Base-by-base conservation (phyloP, 768 basidiomycete species). In the Sarcomyxa edulis region DNA sequence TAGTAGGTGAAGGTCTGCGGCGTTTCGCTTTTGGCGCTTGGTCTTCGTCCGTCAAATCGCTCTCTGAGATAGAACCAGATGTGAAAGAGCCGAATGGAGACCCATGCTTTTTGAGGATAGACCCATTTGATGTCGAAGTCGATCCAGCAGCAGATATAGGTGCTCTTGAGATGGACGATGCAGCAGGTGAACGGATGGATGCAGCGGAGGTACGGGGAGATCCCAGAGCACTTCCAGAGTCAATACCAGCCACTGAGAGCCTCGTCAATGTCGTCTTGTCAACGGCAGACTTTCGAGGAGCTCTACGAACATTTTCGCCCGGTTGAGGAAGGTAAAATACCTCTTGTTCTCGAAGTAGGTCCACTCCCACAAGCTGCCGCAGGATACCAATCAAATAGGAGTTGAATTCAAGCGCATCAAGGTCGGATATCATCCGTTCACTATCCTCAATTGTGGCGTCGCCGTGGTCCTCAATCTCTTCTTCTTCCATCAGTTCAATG, bases 331-430 rank as follows among this genome's bases (percentile, higher is more conserved):
- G 53, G 49, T 82, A 85, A 50, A 67, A 82, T 3, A 84, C 68
- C 45, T 83, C 81, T 28, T 75, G 68, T 44, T 83, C 80, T 9
- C 76, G 72, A 32, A 82, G 56, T 33, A 83, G 62, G 42, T 84
- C 80, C 11, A 78, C 64, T 7, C 81, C 81, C 12, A 82, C 79
- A 23, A 85, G 64, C 35, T 77, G 69, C 25, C 79, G 68, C 29
- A 85, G 54, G 22, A 71, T 59, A 34, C 76, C 72, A 29, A 84
- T 60, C 4, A 84, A 60, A 45, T 79, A 71, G 0, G 66, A 56
- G 41, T 66, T 65, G 33, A 83, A 68, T 30, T 70, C 68, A 37
- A 77, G 55, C 1, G 65, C 53, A 42, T 77, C 74, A 31, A 82
- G 60, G 45, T 72, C 61, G 42, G 58, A 57, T 23, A 77, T 58